Base-by-base conservation (phyloP, 208 protist species). In the Trypanosoma avium region DNA sequence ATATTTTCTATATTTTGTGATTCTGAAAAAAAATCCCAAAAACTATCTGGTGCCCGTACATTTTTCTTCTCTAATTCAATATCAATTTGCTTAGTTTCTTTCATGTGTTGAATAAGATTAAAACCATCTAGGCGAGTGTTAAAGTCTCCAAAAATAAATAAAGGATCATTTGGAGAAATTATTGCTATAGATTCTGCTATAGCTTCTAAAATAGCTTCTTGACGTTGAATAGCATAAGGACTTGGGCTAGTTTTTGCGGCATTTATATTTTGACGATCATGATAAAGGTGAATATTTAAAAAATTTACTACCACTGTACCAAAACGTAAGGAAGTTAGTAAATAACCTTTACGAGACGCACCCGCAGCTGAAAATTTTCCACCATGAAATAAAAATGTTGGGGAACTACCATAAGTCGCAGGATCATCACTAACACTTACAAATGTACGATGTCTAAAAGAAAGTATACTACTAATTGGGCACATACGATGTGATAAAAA, bases 81-180 rank as follows among this genome's bases (percentile, higher is more conserved):
- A 17, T 79, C 67, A 17, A 86, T 73, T 17, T 68, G 57, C 29
- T 67, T n/a, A 26, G 45, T 53, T 53, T 72, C 67, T 62, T 77
- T 70, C 15, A 79, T 38, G 62, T 84, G 67, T 67, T 70, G 61
- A 26, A 71, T 38, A 0, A 88, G 35, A 6, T 26, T 33, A 42
- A 71, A 67, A 19, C 70, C 71, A 54, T 94, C 85, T 19, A 94
- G 61, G 4, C 83, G 80, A 3, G 78, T 61, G 63, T 92, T 94
- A 61, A 81, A 79, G 73, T 94, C 88, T 27, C 88, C 88, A 70
- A 85, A 86, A 35, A 94, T 36, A 55, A 92, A 89, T 10, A 94
- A 53, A 17, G 88, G 78, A 58, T 92, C 88, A 10, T 81, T 61
- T 24, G 72, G 58, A 33, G 69, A 63, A 48, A 85, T 53, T 13